These are phyloP conservation scores for Adenanthera pavonina DNA, from an alignment of 306 rosid species.

Conservation along the genomic window DNA sequence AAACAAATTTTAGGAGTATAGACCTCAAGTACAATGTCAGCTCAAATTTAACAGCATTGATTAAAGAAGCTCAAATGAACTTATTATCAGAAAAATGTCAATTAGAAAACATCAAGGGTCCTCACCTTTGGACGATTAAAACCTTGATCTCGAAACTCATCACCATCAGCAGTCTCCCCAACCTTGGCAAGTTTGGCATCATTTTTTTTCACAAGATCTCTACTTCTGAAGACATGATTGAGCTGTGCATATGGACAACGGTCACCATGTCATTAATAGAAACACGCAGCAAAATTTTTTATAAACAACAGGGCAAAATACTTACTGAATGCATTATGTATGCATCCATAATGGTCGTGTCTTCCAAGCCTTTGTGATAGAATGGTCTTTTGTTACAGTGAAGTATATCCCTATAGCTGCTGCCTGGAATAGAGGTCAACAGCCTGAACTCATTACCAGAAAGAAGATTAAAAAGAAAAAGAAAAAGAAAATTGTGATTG, in stretches of 20 bases:
- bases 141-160: constrained; percentile 81
- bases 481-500: constrained; percentile 22
- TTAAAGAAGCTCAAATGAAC: constrained; percentile 15
- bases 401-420: constrained; percentile 79
- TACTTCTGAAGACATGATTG: constrained; percentile 80
- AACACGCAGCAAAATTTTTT: constrained; percentile 11
- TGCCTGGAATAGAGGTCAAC: constrained; percentile 60
- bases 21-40: not conserved
- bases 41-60: constrained; percentile 4
- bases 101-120: constrained; percentile 31
- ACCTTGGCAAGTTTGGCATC: constrained; percentile 64
- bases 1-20: not conserved
- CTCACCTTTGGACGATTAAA: constrained; percentile 97
- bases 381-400: constrained; percentile 88
- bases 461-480: constrained; percentile 5
- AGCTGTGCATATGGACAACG: constrained; percentile 62
- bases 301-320: constrained; percentile 38
- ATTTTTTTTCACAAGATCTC: constrained; percentile 77
- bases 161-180: constrained; percentile 55
- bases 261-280: constrained; percentile 27
- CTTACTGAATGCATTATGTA: constrained; percentile 86
- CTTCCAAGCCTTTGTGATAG: constrained; percentile 77
- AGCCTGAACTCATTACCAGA: constrained; percentile 32
- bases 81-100: not conserved
- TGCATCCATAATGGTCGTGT: constrained; percentile 76